Evolutionary conservation across 495 filamentous ascomycete species (phyloP), one percentile per base, ranked within the genome.

Genomic region (Neurospora discreta): DNA sequence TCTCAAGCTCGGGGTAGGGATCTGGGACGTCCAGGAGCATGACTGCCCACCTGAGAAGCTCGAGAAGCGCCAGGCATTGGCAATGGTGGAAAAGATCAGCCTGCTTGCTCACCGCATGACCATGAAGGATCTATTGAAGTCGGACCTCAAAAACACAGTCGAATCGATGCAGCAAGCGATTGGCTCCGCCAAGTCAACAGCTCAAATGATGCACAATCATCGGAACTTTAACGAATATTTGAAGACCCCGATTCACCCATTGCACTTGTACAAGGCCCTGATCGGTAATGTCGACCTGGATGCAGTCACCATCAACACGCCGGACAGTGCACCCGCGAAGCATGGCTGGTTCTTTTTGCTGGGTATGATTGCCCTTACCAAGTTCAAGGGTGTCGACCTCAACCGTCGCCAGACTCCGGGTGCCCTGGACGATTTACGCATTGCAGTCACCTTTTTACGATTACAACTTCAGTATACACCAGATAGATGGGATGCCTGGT

Each of bases 401-500:
- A 92, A 93, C 75, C 94, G 97, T 74, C 88, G 93, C 18, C 85
- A 93, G 68, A 89, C 85, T 30, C 89, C 90, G 18, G 89, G 89
- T 18, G 91, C 92, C 46, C 94, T 90, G 1, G 92, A 95, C 71
- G 95, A 98, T 75, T 84, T 98, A 46, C 90, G 95, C 69, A 90
- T 94, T 46, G 94, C 92, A 3, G 88, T 91, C 70, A 89, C 86
- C 0, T 97, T 92, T 78, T 90, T 98, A 77, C 85, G 90, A 70
- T 89, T 93, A 72, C 95, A 98, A 75, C 82, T 99, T 2, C 91
- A 97, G 74, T 93, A 93, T 77, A 91, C 89, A 18, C 88, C 89
- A 2, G 90, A 94, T 38, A 89, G 90, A 68, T 99, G 95, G 95
- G 94, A 98, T 79, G 90, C 94, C 0, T 99, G 95, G 96, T 98